phyloP scores from a whole-genome alignment of 1,284 basidiomycete genomes.

The Fomitopsis schrenkii region DNA sequence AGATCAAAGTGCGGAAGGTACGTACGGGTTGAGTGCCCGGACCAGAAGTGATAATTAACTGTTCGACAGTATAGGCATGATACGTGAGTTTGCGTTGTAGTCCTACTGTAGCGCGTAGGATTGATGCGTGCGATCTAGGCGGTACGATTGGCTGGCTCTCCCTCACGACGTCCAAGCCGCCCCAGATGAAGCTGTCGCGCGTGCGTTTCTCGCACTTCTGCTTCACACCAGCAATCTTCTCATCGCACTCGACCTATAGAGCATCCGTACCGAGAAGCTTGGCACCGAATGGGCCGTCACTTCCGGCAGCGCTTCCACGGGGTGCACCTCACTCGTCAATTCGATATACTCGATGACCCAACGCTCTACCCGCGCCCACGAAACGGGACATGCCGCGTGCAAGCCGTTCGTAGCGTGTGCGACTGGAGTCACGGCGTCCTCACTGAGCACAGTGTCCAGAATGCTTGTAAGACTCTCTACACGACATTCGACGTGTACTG shows the following conservation, averaged over 20 bases:
- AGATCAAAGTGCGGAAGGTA: conserved; percentile 76
- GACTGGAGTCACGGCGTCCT: conserved; percentile 93
- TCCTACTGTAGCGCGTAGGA: neutral
- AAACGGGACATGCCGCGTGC: conserved; percentile 61
- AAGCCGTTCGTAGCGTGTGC: conserved; percentile 79
- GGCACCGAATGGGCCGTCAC: conserved; percentile 51
- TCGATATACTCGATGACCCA: conserved; percentile 17
- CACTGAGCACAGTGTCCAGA: conserved; percentile 82
- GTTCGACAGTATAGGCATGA: conserved; percentile 5
- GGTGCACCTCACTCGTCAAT: conserved; percentile 28
- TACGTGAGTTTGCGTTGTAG: neutral
- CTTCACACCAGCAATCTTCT: neutral
- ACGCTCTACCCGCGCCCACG: conserved; percentile 34
- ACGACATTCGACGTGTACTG: conserved; percentile 4
- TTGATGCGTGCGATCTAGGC: conserved; percentile 24
- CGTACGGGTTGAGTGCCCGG: neutral
- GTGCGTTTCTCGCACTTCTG: conserved; percentile 32
- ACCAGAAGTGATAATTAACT: neutral
- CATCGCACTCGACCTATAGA: conserved; percentile 27
- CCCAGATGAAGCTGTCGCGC: conserved; percentile 62
- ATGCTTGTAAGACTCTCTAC: conserved; percentile 58
- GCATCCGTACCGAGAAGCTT: conserved; percentile 68
- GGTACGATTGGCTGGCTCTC: conserved; percentile 77
- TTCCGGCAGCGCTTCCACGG: conserved; percentile 60
- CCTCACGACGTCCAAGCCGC: conserved; percentile 65